phyloP scores from a whole-genome alignment of 805 yeast genomes.

The Lipomyces orientalis region DNA sequence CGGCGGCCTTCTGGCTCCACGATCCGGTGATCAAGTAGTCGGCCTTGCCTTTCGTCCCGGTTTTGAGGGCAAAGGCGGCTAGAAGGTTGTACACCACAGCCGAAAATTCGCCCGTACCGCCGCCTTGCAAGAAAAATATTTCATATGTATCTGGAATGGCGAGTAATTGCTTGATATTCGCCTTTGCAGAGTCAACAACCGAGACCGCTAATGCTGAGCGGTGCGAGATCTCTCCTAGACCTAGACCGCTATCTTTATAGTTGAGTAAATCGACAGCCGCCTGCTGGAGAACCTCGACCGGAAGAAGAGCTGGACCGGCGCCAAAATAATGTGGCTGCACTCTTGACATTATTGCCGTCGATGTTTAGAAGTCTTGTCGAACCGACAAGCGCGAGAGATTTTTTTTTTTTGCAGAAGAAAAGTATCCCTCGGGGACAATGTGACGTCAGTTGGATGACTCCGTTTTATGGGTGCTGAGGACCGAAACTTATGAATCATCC shows the following conservation, averaged over 20 bases:
- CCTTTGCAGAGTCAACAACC: conserved; percentile 78
- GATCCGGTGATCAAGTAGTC: conserved; percentile 91
- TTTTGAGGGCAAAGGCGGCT: conserved; percentile 72
- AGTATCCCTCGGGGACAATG: no score
- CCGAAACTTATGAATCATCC: no score
- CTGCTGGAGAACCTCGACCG: conserved; percentile 80
- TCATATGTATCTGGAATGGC: conserved; percentile 90
- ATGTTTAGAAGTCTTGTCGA: background rate
- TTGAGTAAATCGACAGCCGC: conserved; percentile 84
- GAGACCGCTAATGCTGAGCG: conserved; percentile 82
- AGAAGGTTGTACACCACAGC: conserved; percentile 81
- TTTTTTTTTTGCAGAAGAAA: no score
- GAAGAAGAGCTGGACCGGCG: conserved; percentile 98
- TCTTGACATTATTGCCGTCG: background rate
- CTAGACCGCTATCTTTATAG: conserved; percentile 74
- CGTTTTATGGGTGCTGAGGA: no score
- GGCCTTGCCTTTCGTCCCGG: conserved; percentile 77
- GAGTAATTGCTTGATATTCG: conserved; percentile 65
- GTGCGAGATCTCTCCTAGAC: conserved; percentile 95
- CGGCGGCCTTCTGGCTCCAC: conserved; percentile 88
- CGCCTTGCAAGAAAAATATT: conserved; percentile 95
- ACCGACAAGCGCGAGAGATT: no score
- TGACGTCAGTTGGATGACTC: no score
- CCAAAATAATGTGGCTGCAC: conserved; percentile 66
- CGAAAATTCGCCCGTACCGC: conserved; percentile 96